Evolutionary conservation across 306 rosid genomes (phyloP).

Genomic region (Benincasa hispida): DNA sequence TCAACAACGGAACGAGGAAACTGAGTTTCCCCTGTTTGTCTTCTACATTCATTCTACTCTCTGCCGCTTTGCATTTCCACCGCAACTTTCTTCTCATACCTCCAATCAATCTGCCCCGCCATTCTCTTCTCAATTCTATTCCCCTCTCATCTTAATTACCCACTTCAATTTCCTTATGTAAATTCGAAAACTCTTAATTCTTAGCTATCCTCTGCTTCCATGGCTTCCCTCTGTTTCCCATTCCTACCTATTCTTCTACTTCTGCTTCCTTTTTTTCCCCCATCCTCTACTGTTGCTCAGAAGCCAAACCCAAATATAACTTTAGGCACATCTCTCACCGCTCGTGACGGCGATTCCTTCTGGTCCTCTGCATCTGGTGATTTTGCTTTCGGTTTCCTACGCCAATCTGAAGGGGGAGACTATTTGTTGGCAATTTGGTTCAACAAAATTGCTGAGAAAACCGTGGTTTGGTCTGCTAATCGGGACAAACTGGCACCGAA

Average conservation of each 20-base stretch:
- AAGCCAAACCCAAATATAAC: too few relatives aligned
- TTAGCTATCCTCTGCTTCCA: neutral
- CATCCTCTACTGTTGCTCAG: too few relatives aligned
- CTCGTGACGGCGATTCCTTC: neutral
- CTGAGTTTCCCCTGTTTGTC: too few relatives aligned
- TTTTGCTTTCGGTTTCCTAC: slow-evolving; percentile 33
- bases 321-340: too few relatives aligned
- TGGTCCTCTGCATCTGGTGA: slow-evolving; percentile 26
- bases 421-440: slow-evolving; percentile 35
- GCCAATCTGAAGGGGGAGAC: slow-evolving; percentile 1
- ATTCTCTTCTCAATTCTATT: neutral
- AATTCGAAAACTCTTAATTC: neutral
- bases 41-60: neutral
- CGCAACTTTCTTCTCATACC: neutral
- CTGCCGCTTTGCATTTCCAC: neutral
- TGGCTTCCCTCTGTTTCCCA: neutral
- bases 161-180: neutral
- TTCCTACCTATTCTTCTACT: neutral
- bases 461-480: slow-evolving; percentile 36
- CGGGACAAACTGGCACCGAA: neutral
- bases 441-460: slow-evolving; percentile 20
- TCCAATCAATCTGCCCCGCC: neutral
- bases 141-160: neutral
- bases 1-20: too few relatives aligned
- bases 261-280: too few relatives aligned